Conservation (phyloP, 495 filamentous ascomycete species). For the Annulohypoxylon bovei region DNA sequence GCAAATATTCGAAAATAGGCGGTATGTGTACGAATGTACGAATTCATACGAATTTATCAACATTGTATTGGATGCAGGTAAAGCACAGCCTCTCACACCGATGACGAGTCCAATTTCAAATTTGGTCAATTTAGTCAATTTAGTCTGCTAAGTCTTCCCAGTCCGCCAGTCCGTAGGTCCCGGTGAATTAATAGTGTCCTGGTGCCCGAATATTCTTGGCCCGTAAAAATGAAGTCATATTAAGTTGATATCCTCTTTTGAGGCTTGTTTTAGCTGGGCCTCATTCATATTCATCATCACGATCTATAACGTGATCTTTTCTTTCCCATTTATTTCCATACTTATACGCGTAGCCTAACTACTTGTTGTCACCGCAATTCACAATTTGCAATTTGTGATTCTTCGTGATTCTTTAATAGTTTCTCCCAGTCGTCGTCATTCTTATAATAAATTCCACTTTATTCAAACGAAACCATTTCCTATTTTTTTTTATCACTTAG, state of each 20-base stretch:
- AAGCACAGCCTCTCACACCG: constrained; percentile 25
- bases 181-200: constrained; percentile 15
- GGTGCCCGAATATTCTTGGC: constrained; percentile 15
- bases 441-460: constrained; percentile 3
- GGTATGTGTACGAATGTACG: no score
- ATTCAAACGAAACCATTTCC: not conserved
- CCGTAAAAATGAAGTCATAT: constrained; percentile 39
- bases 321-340: not conserved
- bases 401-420: not conserved
- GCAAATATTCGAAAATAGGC: no score
- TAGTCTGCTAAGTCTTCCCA: not conserved
- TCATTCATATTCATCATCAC: constrained; percentile 20
- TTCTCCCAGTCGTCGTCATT: not conserved
- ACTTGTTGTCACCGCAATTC: constrained; percentile 10
- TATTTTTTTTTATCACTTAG: not conserved
- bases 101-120: constrained; percentile 34
- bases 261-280: constrained; percentile 19
- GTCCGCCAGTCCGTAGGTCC: constrained; percentile 9
- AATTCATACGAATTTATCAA: not conserved
- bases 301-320: constrained; percentile 23
- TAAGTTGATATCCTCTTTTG: constrained; percentile 26
- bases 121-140: not conserved
- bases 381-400: no score
- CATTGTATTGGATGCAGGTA: constrained; percentile 10
- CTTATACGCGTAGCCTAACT: constrained; percentile 19